Conservation (phyloP, 1,284 basidiomycete species). For the Heterobasidion annosum region DNA sequence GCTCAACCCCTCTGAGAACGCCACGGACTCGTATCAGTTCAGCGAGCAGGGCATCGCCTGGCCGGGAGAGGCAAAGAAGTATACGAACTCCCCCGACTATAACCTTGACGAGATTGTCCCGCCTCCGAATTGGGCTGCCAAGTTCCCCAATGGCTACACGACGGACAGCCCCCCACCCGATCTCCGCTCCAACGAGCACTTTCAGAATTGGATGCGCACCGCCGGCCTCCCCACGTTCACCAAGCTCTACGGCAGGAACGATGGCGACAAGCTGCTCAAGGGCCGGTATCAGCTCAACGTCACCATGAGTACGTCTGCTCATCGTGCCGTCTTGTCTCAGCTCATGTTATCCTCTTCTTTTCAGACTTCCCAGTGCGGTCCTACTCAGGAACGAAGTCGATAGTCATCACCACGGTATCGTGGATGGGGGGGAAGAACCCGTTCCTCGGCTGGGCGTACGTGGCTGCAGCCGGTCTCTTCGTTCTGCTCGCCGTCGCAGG, state of each 20-base stretch:
- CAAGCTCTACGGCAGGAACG: constrained; percentile 92
- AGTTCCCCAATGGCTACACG: constrained; percentile 75
- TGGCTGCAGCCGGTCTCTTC: constrained; percentile 83
- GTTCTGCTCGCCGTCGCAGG: constrained; percentile 83
- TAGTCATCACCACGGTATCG: constrained; percentile 94
- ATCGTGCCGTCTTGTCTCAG: not conserved
- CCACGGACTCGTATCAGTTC: constrained; percentile 61
- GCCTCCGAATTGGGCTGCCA: constrained; percentile 83
- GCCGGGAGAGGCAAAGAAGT: constrained; percentile 91
- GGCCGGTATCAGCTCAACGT: constrained; percentile 78
- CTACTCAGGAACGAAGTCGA: constrained; percentile 92
- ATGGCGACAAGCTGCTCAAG: constrained; percentile 59
- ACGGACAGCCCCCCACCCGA: constrained; percentile 64
- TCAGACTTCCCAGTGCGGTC: constrained; percentile 89
- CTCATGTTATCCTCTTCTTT: not conserved
- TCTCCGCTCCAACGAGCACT: constrained; percentile 79
- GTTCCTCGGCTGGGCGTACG: constrained; percentile 96
- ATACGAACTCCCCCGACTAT: constrained; percentile 56
- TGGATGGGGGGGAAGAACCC: constrained; percentile 98
- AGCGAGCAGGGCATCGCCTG: constrained; percentile 83
- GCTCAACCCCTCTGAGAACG: constrained; percentile 42
- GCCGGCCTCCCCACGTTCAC: constrained; percentile 95
- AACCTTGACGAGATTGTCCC: constrained; percentile 63
- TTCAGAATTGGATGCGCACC: constrained; percentile 99
- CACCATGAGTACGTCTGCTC: constrained; percentile 64